Percentiles rank a stretch among this genome's conserved stretches.
Evolutionary conservation across 192 early-diverging fungal genomes (phyloP).

Genomic region (Gamsiella multidivaricata): DNA sequence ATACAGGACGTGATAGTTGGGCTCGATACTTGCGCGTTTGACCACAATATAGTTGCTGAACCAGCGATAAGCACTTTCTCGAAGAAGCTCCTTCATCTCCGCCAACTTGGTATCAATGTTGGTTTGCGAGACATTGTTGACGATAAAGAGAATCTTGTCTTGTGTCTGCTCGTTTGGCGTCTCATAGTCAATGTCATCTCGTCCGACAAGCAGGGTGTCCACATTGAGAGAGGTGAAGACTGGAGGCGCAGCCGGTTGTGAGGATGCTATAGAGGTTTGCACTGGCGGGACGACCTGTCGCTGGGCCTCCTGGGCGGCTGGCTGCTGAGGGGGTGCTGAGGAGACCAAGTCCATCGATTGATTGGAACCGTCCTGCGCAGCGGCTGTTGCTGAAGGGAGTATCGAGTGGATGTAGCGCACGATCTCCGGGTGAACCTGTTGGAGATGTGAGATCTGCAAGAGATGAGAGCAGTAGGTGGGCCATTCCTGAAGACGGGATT

Average conservation of each 20-base stretch:
- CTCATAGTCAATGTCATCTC: constrained; percentile 57
- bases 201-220: constrained; percentile 63
- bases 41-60: constrained; percentile 96
- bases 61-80: constrained; percentile 81
- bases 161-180: constrained; percentile 55
- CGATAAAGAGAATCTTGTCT: constrained; percentile 96
- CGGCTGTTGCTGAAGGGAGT: constrained; percentile 39
- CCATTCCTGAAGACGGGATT: constrained; percentile 86
- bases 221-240: constrained; percentile 74
- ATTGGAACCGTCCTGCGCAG: constrained; percentile 38
- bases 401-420: constrained; percentile 69
- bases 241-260: constrained; percentile 49
- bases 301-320: constrained; percentile 14
- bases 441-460: constrained; percentile 84
- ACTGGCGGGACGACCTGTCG: constrained; percentile 3
- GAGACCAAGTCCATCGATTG: constrained; percentile 37
- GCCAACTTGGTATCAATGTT: constrained; percentile 84
- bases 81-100: constrained; percentile 82
- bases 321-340: constrained; percentile 27
- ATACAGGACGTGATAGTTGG: constrained; percentile 96
- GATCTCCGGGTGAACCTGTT: constrained; percentile 81
- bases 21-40: constrained; percentile 95
- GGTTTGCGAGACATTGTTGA: constrained; percentile 93
- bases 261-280: constrained; percentile 10
- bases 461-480: constrained; percentile 89